Evolutionary conservation across 2,329 filamentous ascomycete genomes (phyloP), one percentile per base, ranked within the genome.

Genomic region (Chaetomium olivaceum): DNA sequence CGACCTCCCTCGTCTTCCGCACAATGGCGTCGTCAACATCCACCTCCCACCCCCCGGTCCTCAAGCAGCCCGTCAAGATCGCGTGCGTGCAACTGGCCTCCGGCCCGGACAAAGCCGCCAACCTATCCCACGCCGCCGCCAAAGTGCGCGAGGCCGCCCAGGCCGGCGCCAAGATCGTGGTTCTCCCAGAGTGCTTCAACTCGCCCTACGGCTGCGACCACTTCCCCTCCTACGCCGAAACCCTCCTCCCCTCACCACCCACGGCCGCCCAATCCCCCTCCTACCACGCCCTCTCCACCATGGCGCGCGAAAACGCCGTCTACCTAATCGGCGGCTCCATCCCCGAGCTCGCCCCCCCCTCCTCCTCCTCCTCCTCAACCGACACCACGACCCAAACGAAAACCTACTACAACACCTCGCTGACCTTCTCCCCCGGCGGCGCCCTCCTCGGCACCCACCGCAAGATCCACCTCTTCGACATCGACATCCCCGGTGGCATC

Each of bases 111-210:
- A 99, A 99, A 81, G 76, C 88, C 12, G 85, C 85, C 71, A 99
- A 99, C 80, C 91, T 99, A 69, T 76, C 84, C 25, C 89, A 89
- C 76, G 94, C 95, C 14, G 89, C 91, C 64, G 83, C 84, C 52
- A 93, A 95, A 76, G 93, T 98, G 65, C 85, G 92, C 68, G 89
- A 92, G 77, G 94, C 95, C 5, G 89, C 92, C 27, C 78, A 81
- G 29, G 81, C 81, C 3, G 94, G 94, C 71, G 92, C 94, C 67
- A 88, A 91, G 64, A 88, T 99, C 66, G 89, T 98, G 70, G 92
- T 98, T 39, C 86, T 99, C 21, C 95, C 95, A 43, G 95, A 99
- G 81, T 99, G 95, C 84, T 99, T 99, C 87, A 99, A 99, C 82
- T 96, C 91, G 51, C 95, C 95, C 9, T 99, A 99, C 79, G 95